A percentile compares a stretch with the other conserved stretches of the same genome.
phyloP scores from a whole-genome alignment of 495 filamentous ascomycete species.

The Hypoxylon rickii region DNA sequence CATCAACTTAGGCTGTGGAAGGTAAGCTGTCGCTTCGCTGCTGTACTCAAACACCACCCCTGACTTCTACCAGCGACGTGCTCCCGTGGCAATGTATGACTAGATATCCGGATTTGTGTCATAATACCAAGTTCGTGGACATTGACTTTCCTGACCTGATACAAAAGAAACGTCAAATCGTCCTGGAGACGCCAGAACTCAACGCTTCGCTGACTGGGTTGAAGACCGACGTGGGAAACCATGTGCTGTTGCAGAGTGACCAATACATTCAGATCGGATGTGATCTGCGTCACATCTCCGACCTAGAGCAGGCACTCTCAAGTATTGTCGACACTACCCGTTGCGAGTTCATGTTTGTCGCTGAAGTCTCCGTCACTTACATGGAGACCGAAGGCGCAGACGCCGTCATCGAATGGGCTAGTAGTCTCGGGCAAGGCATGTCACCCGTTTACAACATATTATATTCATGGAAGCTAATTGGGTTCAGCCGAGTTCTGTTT shows the following conservation, averaged over 20 bases:
- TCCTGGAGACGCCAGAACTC: constrained; percentile 64
- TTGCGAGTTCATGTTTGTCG: constrained; percentile 73
- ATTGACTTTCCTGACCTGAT: constrained; percentile 87
- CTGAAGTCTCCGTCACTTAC: constrained; percentile 89
- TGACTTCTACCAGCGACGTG: constrained; percentile 67
- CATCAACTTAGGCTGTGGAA: constrained; percentile 88
- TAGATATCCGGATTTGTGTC: constrained; percentile 59
- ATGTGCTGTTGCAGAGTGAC: constrained; percentile 61
- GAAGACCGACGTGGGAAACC: constrained; percentile 50
- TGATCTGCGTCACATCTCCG: constrained; percentile 70
- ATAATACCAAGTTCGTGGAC: constrained; percentile 73
- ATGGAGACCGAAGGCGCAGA: constrained; percentile 81
- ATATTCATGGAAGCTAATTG: constrained; percentile 31
- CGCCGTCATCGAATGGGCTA: constrained; percentile 71
- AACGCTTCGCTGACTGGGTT: constrained; percentile 52
- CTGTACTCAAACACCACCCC: neutral
- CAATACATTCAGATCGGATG: constrained; percentile 81
- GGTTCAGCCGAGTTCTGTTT: constrained; percentile 69
- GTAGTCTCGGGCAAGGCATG: constrained; percentile 64
- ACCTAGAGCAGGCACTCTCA: constrained; percentile 61
- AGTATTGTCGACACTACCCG: constrained; percentile 57
- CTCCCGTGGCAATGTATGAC: constrained; percentile 83
- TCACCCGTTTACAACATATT: constrained; percentile 3
- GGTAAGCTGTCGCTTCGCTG: constrained; percentile 57
- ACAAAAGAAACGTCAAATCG: constrained; percentile 68